These are phyloP conservation scores for Penicillium sp. DNA, from an alignment of 2,329 filamentous ascomycete genomes.

Conservation along the genomic window DNA sequence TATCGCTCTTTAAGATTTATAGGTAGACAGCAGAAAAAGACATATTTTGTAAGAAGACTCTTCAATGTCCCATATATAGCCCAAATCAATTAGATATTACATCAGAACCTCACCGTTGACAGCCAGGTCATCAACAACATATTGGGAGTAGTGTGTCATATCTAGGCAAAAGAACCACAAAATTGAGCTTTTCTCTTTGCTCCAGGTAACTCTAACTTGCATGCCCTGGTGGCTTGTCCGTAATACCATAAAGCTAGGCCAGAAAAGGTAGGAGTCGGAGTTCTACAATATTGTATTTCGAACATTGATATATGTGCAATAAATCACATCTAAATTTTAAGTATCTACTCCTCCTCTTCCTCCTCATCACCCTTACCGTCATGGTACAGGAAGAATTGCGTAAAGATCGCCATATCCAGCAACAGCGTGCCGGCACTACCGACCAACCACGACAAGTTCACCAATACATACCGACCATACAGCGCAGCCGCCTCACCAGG, in stretches of 20 bases:
- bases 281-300: background rate
- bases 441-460: slow-evolving; percentile 87
- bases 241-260: background rate
- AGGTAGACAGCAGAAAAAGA: too few relatives aligned
- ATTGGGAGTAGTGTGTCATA: background rate
- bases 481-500: slow-evolving; percentile 64
- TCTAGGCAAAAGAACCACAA: background rate
- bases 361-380: slow-evolving; percentile 30
- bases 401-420: slow-evolving; percentile 82
- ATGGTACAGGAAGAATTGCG: slow-evolving; percentile 86
- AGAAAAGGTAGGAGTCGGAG: background rate
- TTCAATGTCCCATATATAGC: too few relatives aligned
- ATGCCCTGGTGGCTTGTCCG: background rate
- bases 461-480: slow-evolving; percentile 79
- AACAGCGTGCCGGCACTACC: slow-evolving; percentile 86
- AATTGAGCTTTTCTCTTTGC: background rate
- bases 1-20: too few relatives aligned
- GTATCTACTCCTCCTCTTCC: slow-evolving; percentile 10
- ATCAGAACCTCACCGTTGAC: background rate
- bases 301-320: background rate
- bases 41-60: too few relatives aligned
- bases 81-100: background rate
- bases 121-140: background rate
- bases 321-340: background rate
- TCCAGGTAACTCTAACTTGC: background rate